Evolutionary conservation across 495 filamentous ascomycete genomes (phyloP), one percentile per base, ranked within the genome.

Genomic region (Aspergillus ellipticus): DNA sequence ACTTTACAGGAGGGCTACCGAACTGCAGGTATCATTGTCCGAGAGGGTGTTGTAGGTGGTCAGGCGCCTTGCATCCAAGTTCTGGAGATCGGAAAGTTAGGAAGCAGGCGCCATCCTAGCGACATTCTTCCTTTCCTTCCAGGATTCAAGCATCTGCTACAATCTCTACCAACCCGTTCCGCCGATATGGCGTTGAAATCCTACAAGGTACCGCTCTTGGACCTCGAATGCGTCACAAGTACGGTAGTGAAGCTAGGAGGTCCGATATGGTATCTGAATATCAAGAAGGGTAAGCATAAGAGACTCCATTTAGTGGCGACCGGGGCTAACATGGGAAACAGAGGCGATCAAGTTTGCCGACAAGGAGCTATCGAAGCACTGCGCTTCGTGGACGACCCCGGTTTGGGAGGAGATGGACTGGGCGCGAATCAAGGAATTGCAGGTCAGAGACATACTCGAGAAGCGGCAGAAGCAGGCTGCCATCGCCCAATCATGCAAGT

Each of bases 351-450:
- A 76, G 28, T 70, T 77, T 37, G 82, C 73, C 6, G 73, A 87
- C 58, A 84, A 86, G 22, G 82, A 86, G 49, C 73, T 96, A 24
- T 68, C 74, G 17, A 73, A 80, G 13, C 75, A 89, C 5, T 86
- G 81, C 65, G 70, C 72, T 16, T 83, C 85, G 0, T 97, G 94
- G 91, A 79, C 78, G 16, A 75, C 75, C 21, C 69, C 83, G 21
- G 76, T 82, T 42, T 97, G 93, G 92, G 82, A 92, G 59, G 95
- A 98, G 70, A 72, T 92, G 42, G 92, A 96, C 67, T 89, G 89
- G 74, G 76, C 76, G 24, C 82, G 82, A 54, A 85, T 97, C 64
- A 90, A 87, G 69, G 90, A 88, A 64, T 71, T 97, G 57, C 76
- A 81, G 31, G 74, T 94, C 48, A 83, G 89, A 49, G 88, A 93